Conservation (phyloP, 2,329 filamentous ascomycete species). For the Phyllosticta paracitricarpa region DNA sequence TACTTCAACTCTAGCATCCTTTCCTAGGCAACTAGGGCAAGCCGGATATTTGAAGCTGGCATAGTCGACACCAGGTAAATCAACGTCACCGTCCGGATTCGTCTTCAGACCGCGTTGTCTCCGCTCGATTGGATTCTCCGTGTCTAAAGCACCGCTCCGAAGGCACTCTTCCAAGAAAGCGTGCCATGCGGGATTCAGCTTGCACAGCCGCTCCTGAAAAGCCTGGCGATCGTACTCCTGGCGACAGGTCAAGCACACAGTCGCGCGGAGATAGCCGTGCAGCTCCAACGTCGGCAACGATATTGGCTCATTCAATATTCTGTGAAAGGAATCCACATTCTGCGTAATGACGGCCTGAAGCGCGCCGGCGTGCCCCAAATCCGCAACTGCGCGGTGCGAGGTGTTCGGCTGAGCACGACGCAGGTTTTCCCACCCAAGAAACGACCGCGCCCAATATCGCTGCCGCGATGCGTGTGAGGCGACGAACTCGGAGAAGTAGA, state of each 20-base stretch:
- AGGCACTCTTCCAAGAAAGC: conserved; percentile 64
- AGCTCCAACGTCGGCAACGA: conserved; percentile 67
- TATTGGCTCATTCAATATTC: conserved; percentile 56
- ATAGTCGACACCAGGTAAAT: conserved; percentile 78
- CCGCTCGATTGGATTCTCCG: conserved; percentile 64
- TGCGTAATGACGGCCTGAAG: conserved; percentile 78
- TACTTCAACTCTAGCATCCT: conserved; percentile 49
- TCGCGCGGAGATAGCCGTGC: conserved; percentile 77
- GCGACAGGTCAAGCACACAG: conserved; percentile 71
- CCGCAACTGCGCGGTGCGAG: conserved; percentile 66
- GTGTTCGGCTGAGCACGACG: conserved; percentile 69
- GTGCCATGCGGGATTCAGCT: conserved; percentile 79
- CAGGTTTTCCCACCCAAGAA: conserved; percentile 81
- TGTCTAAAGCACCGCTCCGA: conserved; percentile 63
- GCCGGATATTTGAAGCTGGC: conserved; percentile 84
- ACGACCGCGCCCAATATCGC: conserved; percentile 91
- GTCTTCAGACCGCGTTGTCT: conserved; percentile 61
- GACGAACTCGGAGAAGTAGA: conserved; percentile 87
- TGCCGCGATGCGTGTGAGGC: conserved; percentile 74
- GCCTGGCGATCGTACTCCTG: conserved; percentile 58
- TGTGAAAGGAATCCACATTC: conserved; percentile 93
- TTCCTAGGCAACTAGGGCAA: conserved; percentile 67
- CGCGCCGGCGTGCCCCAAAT: conserved; percentile 61
- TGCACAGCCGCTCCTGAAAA: conserved; percentile 68
- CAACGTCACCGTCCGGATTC: conserved; percentile 92